Percentiles rank a stretch among this genome's conserved stretches.
phyloP scores from a whole-genome alignment of 2,329 filamentous ascomycete species.

The Alternaria gansuensis region DNA sequence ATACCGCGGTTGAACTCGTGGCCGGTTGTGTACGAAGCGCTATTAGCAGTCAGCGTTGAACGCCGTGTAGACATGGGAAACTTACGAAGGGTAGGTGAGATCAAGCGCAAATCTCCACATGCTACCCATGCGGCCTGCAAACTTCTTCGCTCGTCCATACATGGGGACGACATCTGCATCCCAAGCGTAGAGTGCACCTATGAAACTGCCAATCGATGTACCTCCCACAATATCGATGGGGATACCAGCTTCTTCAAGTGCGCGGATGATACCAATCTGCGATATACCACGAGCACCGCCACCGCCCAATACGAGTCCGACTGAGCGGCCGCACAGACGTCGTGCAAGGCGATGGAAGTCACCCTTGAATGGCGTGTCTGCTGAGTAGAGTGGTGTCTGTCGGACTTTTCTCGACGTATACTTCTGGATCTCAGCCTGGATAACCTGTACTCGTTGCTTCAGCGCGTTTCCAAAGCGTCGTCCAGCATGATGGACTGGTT shows the following conservation, averaged over 20 bases:
- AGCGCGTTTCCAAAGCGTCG: slow-evolving; percentile 84
- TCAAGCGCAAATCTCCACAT: slow-evolving; percentile 99
- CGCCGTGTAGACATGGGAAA: background rate
- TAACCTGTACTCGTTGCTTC: slow-evolving; percentile 90
- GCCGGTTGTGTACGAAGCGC: slow-evolving; percentile 92
- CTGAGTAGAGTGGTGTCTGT: slow-evolving; percentile 86
- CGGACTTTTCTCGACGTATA: slow-evolving; percentile 94
- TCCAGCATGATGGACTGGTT: slow-evolving; percentile 77
- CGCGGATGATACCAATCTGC: slow-evolving; percentile 92
- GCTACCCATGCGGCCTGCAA: slow-evolving; percentile 97
- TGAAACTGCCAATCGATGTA: slow-evolving; percentile 95
- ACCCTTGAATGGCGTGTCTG: slow-evolving; percentile 91
- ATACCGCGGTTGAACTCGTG: slow-evolving; percentile 99
- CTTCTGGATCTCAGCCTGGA: slow-evolving; percentile 97
- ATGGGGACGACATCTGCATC: slow-evolving; percentile 97
- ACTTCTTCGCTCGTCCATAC: slow-evolving; percentile 96
- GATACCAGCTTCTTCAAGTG: slow-evolving; percentile 94
- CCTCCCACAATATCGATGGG: slow-evolving; percentile 95
- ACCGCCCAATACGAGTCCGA: slow-evolving; percentile 91
- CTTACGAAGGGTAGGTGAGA: slow-evolving; percentile 85
- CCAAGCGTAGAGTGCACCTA: slow-evolving; percentile 92
- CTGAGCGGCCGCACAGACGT: slow-evolving; percentile 89
- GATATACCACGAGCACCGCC: slow-evolving; percentile 91
- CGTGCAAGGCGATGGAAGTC: slow-evolving; percentile 95
- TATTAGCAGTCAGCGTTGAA: slow-evolving; percentile 29